Evolutionary conservation across 176 grass and related monocot species (phyloP), one percentile per base, ranked within the genome.

Genomic region (Saccharum spontaneum): DNA sequence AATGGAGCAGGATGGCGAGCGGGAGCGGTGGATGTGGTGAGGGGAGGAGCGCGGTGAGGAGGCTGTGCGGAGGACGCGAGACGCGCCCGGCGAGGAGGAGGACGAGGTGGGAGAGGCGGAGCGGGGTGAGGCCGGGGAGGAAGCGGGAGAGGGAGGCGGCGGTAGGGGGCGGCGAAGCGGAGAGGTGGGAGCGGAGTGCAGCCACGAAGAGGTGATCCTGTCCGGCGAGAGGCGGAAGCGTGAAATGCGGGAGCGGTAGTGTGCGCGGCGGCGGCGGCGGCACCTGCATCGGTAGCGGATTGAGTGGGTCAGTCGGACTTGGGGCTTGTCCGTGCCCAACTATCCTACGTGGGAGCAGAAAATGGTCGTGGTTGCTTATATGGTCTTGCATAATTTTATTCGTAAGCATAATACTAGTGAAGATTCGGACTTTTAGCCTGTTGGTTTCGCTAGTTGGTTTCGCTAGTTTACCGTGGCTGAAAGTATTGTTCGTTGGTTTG

Each of bases 191-290:
- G 67, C 88, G 87, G 61, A 94, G 86, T 26, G 90, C 52, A 61
- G 76, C 30, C 4, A 93, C 72, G 71, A 93, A 94, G 75, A 89
- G 86, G 61, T 86, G 79, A 88, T 94, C 95, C 46, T 91, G 84
- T 36, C 92, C 90, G 14, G 57, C 69, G 16, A 94, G 84, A 3
- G 86, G 79, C 34, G 88, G 89, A 28, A 98, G 89, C 17, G 87
- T 83, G 71, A 81, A 91, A 61, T 91, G 89, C 22, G 92, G 95
- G 49, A 94, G 77, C 46, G 95, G 95, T 1, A 94, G 78, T 23
- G 83, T 17, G 31, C 78, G 77, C 1, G 63, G 4, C 79, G 37
- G 76, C 50, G 33, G 76, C 50, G 33, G 0, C 43, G 43, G 10
- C 20, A 52, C 13, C 26, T 48, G 12, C 48, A 50, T 50, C 48